These are phyloP conservation scores for Termitomyces sp. DNA, from an alignment of 768 basidiomycete genomes.

Conservation along the genomic window DNA sequence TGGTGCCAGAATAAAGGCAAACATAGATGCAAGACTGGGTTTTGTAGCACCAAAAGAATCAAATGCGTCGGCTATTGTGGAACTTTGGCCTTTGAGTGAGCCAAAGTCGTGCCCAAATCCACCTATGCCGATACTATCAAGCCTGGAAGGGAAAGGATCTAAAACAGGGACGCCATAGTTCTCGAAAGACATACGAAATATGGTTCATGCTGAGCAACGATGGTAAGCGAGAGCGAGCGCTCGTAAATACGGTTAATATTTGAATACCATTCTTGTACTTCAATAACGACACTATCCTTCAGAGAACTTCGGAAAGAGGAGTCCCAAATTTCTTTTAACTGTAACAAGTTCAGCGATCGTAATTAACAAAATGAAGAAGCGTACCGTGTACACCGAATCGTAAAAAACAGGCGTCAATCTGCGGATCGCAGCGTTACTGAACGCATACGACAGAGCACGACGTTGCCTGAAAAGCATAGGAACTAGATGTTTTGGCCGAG, in stretches of 20 bases:
- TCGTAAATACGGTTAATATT: no score
- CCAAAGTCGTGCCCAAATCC: slow-evolving; percentile 48
- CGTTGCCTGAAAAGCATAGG: slow-evolving; percentile 25
- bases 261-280: slow-evolving; percentile 37
- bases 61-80: slow-evolving; percentile 26
- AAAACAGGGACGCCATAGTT: neutral
- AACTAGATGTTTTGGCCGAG: neutral
- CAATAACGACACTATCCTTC: slow-evolving; percentile 24
- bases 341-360: neutral
- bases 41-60: slow-evolving; percentile 21
- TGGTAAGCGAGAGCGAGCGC: neutral
- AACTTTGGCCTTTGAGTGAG: slow-evolving; percentile 33
- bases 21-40: slow-evolving; percentile 9
- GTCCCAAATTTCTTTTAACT: slow-evolving; percentile 25
- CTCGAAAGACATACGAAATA: slow-evolving; percentile 27
- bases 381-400: neutral
- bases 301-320: slow-evolving; percentile 15
- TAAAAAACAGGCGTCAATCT: slow-evolving; percentile 31
- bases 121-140: slow-evolving; percentile 45
- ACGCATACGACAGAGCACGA: slow-evolving; percentile 33
- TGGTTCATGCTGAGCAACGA: slow-evolving; percentile 29
- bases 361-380: neutral
- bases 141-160: slow-evolving; percentile 18
- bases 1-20: slow-evolving; percentile 17
- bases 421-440: slow-evolving; percentile 34